Evolutionary conservation across 306 rosid species (phyloP).

Genomic region (Benincasa hispida): DNA sequence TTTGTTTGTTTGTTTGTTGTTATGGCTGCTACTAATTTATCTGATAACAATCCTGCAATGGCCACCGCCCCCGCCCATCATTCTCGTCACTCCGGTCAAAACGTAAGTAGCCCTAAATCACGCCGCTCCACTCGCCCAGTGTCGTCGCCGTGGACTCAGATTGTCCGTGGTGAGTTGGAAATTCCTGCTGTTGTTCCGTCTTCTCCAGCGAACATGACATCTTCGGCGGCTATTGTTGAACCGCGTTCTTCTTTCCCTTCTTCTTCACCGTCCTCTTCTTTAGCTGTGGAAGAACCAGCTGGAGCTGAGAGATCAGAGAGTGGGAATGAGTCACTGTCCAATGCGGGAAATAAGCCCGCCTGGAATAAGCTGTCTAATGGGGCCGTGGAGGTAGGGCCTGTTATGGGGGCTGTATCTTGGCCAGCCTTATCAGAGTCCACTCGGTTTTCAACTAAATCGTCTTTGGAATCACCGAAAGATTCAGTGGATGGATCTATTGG

Average conservation of each 20-base stretch:
- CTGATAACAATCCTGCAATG: background rate
- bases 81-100: constrained; percentile 28
- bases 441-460: constrained; percentile 28
- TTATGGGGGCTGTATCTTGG: constrained; percentile 62
- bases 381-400: constrained; percentile 36
- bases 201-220: constrained; percentile 10
- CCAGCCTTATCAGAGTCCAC: constrained; percentile 55
- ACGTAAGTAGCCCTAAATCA: constrained; percentile 21
- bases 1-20: background rate
- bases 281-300: constrained; percentile 23
- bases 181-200: constrained; percentile 21
- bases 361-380: constrained; percentile 69
- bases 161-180: constrained; percentile 56
- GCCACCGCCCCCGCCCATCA: constrained; percentile 12
- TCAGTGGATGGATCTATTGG: constrained; percentile 39
- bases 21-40: constrained; percentile 28
- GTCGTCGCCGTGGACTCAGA: constrained; percentile 41
- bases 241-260: constrained; percentile 8
- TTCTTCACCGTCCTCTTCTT: constrained; percentile 8
- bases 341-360: constrained; percentile 43
- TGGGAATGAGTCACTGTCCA: constrained; percentile 15
- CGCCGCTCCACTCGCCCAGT: constrained; percentile 19
- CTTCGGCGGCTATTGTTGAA: constrained; percentile 20
- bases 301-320: constrained; percentile 28
- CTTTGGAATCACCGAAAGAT: constrained; percentile 37